These are phyloP conservation scores for Tricholoma matsutake DNA, from an alignment of 768 basidiomycete species.

Conservation along the genomic window DNA sequence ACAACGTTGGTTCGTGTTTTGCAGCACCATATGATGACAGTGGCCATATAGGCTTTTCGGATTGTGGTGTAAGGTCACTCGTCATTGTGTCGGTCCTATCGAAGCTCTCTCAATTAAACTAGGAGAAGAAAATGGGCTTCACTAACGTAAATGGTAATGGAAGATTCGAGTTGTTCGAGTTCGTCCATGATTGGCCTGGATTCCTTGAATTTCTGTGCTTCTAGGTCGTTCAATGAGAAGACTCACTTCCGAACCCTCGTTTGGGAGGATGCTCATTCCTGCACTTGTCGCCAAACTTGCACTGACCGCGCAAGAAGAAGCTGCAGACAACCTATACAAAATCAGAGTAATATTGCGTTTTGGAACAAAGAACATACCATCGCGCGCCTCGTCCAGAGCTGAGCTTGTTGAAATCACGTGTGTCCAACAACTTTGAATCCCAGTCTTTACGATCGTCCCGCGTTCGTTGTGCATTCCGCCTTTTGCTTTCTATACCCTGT, in stretches of 20 bases:
- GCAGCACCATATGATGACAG: constrained; percentile 75
- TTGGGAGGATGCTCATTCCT: constrained; percentile 61
- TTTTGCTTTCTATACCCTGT: background rate
- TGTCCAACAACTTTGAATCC: background rate
- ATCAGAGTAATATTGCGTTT: background rate
- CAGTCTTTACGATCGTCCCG: too few species aligned
- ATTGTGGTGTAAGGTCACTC: constrained; percentile 55
- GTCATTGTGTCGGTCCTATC: constrained; percentile 57
- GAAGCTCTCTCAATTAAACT: background rate
- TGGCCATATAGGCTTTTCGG: constrained; percentile 77
- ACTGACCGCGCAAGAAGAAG: constrained; percentile 60
- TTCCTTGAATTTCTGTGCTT: background rate
- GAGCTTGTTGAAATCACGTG: background rate
- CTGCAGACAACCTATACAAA: constrained; percentile 50
- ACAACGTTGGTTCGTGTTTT: constrained; percentile 66
- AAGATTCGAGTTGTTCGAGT: constrained; percentile 21
- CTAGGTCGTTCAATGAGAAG: background rate
- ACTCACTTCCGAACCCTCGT: constrained; percentile 52
- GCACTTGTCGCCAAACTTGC: constrained; percentile 64
- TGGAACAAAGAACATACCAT: constrained; percentile 14
- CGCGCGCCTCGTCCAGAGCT: background rate
- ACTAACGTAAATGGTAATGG: constrained; percentile 30
- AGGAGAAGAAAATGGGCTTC: background rate
- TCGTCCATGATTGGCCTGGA: constrained; percentile 40
- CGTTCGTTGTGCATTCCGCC: background rate